Evolutionary conservation across 2,329 filamentous ascomycete genomes (phyloP).

Genomic region (Fusarium sp.): DNA sequence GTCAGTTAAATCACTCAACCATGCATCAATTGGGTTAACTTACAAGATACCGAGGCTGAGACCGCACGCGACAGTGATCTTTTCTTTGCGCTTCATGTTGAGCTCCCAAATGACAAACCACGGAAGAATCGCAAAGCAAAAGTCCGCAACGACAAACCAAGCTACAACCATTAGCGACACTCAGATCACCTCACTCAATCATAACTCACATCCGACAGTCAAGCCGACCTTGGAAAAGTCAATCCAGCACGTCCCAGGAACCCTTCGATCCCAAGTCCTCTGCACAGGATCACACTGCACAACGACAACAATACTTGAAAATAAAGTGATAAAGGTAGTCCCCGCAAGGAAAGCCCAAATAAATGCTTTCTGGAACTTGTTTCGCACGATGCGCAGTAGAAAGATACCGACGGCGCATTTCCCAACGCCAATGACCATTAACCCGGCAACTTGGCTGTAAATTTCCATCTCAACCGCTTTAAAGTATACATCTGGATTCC

Average conservation of each 20-base stretch:
- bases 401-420: conserved; percentile 30
- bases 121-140: conserved; percentile 26
- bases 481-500: conserved; percentile 7
- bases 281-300: conserved; percentile 26
- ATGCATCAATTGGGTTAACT: fast-evolving
- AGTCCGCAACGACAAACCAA: conserved; percentile 32
- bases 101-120: conserved; percentile 37
- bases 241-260: conserved; percentile 22
- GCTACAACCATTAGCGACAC: background rate
- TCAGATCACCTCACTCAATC: fast-evolving
- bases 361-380: conserved; percentile 17
- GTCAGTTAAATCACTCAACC: background rate
- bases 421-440: conserved; percentile 11
- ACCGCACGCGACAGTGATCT: conserved; percentile 27
- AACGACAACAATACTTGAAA: conserved; percentile 5
- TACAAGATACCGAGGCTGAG: conserved; percentile 31
- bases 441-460: conserved; percentile 12
- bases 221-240: conserved; percentile 36
- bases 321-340: conserved; percentile 2
- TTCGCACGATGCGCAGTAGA: conserved; percentile 11
- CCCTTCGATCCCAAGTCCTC: conserved; percentile 25
- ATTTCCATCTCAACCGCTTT: conserved; percentile 18
- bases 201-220: conserved; percentile 25
- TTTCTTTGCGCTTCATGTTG: conserved; percentile 37
- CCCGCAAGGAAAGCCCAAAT: conserved; percentile 21